These are phyloP conservation scores for Porpolomopsis calyptriformis DNA, from an alignment of 768 basidiomycete species.

Conservation along the genomic window DNA sequence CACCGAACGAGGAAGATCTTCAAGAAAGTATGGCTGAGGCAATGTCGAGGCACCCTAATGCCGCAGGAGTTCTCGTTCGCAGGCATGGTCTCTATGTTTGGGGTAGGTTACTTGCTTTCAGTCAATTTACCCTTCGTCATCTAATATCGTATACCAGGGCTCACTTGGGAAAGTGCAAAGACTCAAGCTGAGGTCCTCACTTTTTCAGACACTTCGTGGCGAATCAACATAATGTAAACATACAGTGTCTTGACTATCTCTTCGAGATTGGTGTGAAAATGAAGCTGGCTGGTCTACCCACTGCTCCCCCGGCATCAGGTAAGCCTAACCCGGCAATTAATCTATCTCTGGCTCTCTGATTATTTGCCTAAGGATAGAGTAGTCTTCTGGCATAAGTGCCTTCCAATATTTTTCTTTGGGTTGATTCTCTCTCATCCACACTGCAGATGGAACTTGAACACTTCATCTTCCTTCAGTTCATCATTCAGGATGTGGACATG, in stretches of 20 bases:
- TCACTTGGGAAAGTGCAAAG: conserved; percentile 82
- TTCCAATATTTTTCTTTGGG: too few species aligned
- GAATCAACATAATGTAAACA: conserved; percentile 8
- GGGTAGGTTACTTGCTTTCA: conserved; percentile 36
- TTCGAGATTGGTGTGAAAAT: conserved; percentile 84
- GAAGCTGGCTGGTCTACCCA: conserved; percentile 52
- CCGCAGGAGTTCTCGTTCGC: conserved; percentile 67
- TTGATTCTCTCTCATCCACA: too few species aligned
- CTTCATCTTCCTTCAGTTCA: too few species aligned
- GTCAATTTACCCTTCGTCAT: conserved; percentile 5
- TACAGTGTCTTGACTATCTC: conserved; percentile 78
- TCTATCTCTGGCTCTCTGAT: too few species aligned
- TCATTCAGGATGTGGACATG: too few species aligned
- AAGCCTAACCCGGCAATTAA: too few species aligned
- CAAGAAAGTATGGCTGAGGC: conserved; percentile 83
- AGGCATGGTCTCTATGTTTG: conserved; percentile 80
- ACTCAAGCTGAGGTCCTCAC: conserved; percentile 64
- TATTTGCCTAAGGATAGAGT: too few species aligned
- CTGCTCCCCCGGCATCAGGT: too few species aligned
- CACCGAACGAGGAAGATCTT: conserved; percentile 82
- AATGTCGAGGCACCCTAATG: conserved; percentile 70
- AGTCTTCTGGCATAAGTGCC: too few species aligned
- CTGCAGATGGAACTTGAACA: too few species aligned
- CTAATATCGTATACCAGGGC: conserved; percentile 24
- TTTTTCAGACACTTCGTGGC: neutral